These are phyloP conservation scores for Cyclaneusma minus DNA, from an alignment of 2,329 filamentous ascomycete species.

Conservation along the genomic window DNA sequence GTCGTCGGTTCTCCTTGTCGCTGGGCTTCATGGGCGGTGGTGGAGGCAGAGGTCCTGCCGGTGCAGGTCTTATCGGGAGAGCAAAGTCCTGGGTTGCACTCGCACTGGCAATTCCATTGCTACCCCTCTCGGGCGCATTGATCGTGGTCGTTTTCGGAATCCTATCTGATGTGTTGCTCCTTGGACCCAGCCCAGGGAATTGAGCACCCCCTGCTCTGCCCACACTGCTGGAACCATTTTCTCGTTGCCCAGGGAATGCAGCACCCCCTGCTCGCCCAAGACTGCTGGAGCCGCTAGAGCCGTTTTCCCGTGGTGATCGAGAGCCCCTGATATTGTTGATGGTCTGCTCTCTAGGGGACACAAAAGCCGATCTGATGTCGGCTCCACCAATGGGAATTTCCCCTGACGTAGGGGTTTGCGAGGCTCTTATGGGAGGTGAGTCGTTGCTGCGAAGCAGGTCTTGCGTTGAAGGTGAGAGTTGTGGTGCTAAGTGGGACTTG, in stretches of 20 bases:
- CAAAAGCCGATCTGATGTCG: conserved; percentile 26
- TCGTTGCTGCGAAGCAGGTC: conserved; percentile 54
- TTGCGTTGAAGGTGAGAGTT: conserved; percentile 62
- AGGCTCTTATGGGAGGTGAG: conserved; percentile 31
- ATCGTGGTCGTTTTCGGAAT: conserved; percentile 29
- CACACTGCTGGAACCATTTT: conserved; percentile 27
- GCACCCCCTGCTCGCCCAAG: conserved; percentile 29
- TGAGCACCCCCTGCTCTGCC: conserved; percentile 28
- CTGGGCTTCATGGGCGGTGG: conserved; percentile 37
- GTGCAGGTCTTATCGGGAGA: conserved; percentile 47
- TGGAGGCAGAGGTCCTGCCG: conserved; percentile 41
- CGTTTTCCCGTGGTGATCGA: conserved; percentile 16
- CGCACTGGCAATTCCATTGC: conserved; percentile 24
- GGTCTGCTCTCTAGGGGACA: conserved; percentile 24
- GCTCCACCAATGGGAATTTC: conserved; percentile 53
- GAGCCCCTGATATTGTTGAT: conserved; percentile 20
- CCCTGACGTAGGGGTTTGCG: conserved; percentile 51
- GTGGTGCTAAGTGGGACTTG: conserved; percentile 79
- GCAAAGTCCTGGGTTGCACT: conserved; percentile 33
- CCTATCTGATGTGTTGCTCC: conserved; percentile 35
- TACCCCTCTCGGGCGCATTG: conserved; percentile 20
- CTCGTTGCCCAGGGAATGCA: conserved; percentile 26
- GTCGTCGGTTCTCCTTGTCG: conserved; percentile 34
- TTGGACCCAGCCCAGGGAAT: conserved; percentile 30
- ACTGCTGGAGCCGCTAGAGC: conserved; percentile 25